Evolutionary conservation across 176 grass and related monocot genomes (phyloP).

Genomic region (Eleusine coracana): DNA sequence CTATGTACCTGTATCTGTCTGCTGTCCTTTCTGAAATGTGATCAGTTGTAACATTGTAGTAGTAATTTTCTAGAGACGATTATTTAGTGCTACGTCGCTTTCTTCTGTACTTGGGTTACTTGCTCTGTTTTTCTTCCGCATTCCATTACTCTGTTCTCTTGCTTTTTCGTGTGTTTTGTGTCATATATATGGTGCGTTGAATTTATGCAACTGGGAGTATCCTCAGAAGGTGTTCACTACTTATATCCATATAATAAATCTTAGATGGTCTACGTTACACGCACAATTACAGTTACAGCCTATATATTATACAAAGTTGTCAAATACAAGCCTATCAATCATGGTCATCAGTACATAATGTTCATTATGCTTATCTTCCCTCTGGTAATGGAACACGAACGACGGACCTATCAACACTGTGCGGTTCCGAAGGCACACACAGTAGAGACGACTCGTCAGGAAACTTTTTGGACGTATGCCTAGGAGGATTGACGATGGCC

Average conservation of each 20-base stretch:
- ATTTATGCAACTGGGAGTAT: neutral
- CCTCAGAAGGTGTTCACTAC: neutral
- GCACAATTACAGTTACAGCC: neutral
- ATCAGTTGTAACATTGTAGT: conserved; percentile 16
- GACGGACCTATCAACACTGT: neutral
- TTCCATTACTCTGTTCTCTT: neutral
- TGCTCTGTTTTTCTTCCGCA: neutral
- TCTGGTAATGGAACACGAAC: too few relatives aligned
- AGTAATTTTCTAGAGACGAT: neutral
- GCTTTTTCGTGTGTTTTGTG: neutral
- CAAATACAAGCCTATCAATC: neutral
- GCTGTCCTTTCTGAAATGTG: neutral
- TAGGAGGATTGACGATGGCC: conserved; percentile 1
- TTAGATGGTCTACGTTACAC: neutral
- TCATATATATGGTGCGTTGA: neutral
- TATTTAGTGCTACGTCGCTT: neutral
- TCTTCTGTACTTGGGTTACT: neutral
- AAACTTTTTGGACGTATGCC: neutral
- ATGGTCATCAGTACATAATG: neutral
- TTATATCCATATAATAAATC: neutral
- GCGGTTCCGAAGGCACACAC: neutral
- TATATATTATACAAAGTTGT: neutral
- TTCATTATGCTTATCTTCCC: neutral
- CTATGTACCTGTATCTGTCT: neutral
- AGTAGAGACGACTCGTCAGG: too few relatives aligned